Percentiles rank a stretch among this genome's conserved stretches.
phyloP scores from a whole-genome alignment of 148 eudicot genomes.

The Limonium bicolor region DNA sequence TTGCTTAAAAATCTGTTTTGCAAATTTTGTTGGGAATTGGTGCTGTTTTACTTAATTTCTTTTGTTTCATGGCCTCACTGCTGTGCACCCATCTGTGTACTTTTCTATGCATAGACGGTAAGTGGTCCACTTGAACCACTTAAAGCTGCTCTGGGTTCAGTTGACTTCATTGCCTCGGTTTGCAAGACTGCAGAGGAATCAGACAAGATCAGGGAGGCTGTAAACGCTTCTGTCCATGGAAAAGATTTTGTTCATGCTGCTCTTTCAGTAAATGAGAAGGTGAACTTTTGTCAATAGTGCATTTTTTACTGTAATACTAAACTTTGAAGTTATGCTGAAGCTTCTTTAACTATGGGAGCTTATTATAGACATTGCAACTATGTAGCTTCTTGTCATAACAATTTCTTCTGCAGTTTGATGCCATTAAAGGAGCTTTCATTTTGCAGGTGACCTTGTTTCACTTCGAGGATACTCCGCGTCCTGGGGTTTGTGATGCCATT shows the following conservation, averaged over 20 bases:
- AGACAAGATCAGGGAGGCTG: constrained; percentile 58
- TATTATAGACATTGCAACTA: no score
- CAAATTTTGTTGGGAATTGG: no score
- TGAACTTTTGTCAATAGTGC: constrained; percentile 6
- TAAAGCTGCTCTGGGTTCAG: constrained; percentile 87
- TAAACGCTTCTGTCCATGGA: constrained; percentile 55
- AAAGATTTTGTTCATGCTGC: constrained; percentile 88
- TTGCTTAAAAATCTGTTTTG: no score
- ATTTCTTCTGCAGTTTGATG: constrained; percentile 1
- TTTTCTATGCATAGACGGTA: constrained; percentile 81
- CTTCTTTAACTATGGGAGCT: no score
- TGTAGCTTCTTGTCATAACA: no score
- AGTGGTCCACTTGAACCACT: constrained; percentile 53
- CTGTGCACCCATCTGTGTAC: no score
- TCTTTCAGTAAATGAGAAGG: constrained; percentile 79
- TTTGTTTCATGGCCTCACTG: no score
- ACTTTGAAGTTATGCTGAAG: no score
- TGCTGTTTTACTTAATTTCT: no score
- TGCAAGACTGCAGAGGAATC: constrained; percentile 61
- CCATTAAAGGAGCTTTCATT: background rate
- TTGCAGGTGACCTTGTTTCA: constrained; percentile 77
- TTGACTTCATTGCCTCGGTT: constrained; percentile 77
- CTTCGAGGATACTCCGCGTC: constrained; percentile 89
- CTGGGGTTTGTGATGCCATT: constrained; percentile 58
- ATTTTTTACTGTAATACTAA: no score